These are phyloP conservation scores for Ostreobium quekettii DNA, from an alignment of 139 green algal genomes.

Conservation along the genomic window DNA sequence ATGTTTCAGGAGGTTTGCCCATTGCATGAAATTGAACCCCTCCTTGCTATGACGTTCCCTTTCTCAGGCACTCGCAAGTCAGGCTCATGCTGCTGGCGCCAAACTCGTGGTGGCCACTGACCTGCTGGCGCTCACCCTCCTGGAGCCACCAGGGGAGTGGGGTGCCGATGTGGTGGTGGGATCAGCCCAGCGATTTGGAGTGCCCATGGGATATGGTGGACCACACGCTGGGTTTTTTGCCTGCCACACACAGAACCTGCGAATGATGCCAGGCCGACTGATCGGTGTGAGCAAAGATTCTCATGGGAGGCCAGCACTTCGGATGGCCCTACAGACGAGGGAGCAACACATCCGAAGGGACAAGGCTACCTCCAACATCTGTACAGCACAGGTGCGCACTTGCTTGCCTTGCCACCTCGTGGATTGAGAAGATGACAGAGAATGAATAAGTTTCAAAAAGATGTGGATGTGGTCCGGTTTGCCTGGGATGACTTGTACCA, in stretches of 20 bases:
- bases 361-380: slow-evolving; percentile 99
- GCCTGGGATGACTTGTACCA: too few relatives aligned
- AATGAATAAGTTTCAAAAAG: too few relatives aligned
- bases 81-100: neutral
- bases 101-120: slow-evolving; percentile 81
- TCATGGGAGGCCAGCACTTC: slow-evolving; percentile 73
- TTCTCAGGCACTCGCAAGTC: too few relatives aligned
- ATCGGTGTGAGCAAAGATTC: slow-evolving; percentile 91
- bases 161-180: slow-evolving; percentile 96
- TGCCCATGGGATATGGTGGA: slow-evolving; percentile 97
- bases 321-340: slow-evolving; percentile 94
- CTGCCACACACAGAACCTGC: slow-evolving; percentile 83
- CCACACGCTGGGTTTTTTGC: slow-evolving; percentile 98
- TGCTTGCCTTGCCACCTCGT: slow-evolving; percentile 2
- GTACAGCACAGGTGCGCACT: slow-evolving; percentile 72
- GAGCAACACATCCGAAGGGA: slow-evolving; percentile 99
- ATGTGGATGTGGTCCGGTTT: too few relatives aligned
- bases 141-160: slow-evolving; percentile 91
- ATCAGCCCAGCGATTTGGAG: slow-evolving; percentile 90
- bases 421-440: too few relatives aligned
- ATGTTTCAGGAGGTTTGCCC: too few relatives aligned
- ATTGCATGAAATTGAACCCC: too few relatives aligned
- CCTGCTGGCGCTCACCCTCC: slow-evolving; percentile 88
- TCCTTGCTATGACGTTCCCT: too few relatives aligned
- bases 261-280: slow-evolving; percentile 91